phyloP scores from a whole-genome alignment of 2,329 filamentous ascomycete species.

The Xylaria sp. region DNA sequence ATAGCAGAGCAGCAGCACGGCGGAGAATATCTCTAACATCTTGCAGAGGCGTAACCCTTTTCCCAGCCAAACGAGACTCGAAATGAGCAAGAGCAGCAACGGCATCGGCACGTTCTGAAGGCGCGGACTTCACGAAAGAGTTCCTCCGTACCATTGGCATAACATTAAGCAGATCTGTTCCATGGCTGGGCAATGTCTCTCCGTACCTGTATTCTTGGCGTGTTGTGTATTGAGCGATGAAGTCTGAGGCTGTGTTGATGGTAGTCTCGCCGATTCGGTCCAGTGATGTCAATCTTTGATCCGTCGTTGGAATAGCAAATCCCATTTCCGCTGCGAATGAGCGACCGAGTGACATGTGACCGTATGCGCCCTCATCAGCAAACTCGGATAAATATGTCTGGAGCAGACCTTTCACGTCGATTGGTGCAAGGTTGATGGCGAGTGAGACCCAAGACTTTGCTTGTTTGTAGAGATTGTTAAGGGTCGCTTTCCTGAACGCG shows the following conservation, averaged over 20 bases:
- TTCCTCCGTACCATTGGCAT: conserved; percentile 65
- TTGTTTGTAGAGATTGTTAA: conserved; percentile 79
- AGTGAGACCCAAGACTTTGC: conserved; percentile 83
- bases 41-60: conserved; percentile 74
- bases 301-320: conserved; percentile 82
- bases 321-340: conserved; percentile 96
- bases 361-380: conserved; percentile 89
- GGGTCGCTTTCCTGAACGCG: conserved; percentile 78
- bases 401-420: conserved; percentile 93
- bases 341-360: conserved; percentile 88
- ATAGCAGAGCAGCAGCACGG: conserved; percentile 86
- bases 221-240: conserved; percentile 96
- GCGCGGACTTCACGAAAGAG: conserved; percentile 62
- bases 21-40: conserved; percentile 85
- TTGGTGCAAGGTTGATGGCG: conserved; percentile 84
- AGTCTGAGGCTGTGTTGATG: conserved; percentile 94
- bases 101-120: conserved; percentile 66
- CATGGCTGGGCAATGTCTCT: conserved; percentile 76
- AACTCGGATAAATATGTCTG: conserved; percentile 97
- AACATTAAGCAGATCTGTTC: conserved; percentile 71
- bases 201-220: conserved; percentile 94
- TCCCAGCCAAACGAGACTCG: conserved; percentile 74
- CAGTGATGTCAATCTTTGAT: conserved; percentile 85
- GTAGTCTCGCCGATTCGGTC: conserved; percentile 77
- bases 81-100: conserved; percentile 76